phyloP scores from a whole-genome alignment of 345 rosid species.

The Rhodomyrtus tomentosa region DNA sequence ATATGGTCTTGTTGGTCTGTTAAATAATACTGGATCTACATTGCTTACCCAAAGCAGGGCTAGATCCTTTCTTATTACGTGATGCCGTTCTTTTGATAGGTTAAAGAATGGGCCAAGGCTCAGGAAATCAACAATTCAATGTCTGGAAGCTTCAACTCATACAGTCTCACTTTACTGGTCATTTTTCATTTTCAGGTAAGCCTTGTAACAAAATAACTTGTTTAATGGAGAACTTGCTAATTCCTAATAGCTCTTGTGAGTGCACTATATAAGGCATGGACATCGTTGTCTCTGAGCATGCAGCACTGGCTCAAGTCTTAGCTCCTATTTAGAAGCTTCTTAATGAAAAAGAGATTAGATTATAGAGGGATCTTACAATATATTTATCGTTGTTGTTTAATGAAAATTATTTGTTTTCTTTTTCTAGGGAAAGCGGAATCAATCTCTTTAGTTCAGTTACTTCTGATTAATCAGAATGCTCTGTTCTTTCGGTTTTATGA shows the following conservation, averaged over 20 bases:
- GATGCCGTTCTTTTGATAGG: slow-evolving; percentile 26
- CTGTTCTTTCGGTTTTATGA: not conserved
- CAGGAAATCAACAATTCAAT: slow-evolving; percentile 61
- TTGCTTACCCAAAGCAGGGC: not conserved
- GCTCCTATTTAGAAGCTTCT: not conserved
- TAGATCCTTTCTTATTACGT: not conserved
- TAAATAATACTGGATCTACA: not conserved
- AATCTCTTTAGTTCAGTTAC: not conserved
- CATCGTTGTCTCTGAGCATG: not conserved
- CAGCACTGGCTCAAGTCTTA: not conserved
- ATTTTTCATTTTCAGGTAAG: slow-evolving; percentile 89
- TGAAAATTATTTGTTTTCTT: not conserved
- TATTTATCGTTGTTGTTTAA: not conserved
- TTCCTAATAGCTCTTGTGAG: not conserved
- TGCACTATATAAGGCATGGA: not conserved
- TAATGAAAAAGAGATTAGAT: not conserved
- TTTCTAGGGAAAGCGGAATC: not conserved
- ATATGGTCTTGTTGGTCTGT: slow-evolving; percentile 64
- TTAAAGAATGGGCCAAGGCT: slow-evolving; percentile 96
- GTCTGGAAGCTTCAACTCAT: slow-evolving; percentile 64
- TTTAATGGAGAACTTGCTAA: not conserved
- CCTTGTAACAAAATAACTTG: not conserved
- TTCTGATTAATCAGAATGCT: not conserved
- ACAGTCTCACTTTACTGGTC: slow-evolving; percentile 69
- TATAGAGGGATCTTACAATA: not conserved